Conservation (phyloP, 2,329 filamentous ascomycete genomes). For the Chrysoporthe cubensis region DNA sequence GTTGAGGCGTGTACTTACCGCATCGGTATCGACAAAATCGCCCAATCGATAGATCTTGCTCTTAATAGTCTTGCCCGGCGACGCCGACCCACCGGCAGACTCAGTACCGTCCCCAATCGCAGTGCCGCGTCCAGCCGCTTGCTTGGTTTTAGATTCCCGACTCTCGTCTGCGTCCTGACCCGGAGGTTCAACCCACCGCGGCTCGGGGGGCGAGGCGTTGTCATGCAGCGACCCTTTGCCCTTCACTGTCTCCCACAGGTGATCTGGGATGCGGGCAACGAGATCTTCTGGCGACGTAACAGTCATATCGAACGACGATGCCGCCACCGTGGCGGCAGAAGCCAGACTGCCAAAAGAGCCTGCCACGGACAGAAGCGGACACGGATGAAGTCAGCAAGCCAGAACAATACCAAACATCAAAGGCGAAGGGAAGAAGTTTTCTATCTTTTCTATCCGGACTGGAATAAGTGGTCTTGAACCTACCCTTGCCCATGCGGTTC, state of each 20-base stretch:
- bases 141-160: not conserved
- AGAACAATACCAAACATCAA: too few relatives aligned
- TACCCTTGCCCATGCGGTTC: constrained; percentile 49
- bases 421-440: too few relatives aligned
- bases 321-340: constrained; percentile 51
- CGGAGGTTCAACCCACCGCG: constrained; percentile 27
- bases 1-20: constrained; percentile 35
- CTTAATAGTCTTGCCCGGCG: constrained; percentile 29
- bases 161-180: not conserved
- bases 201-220: constrained; percentile 11
- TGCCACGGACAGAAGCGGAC: not conserved
- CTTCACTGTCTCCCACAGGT: constrained; percentile 30
- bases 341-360: constrained; percentile 49
- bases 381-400: too few relatives aligned
- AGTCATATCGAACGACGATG: constrained; percentile 49
- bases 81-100: not conserved
- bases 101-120: not conserved
- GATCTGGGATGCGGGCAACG: constrained; percentile 35
- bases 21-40: constrained; percentile 51
- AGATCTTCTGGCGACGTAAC: constrained; percentile 43
- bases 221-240: constrained; percentile 30
- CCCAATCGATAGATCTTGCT: constrained; percentile 46
- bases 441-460: too few relatives aligned
- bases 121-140: not conserved
- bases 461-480: too few relatives aligned